phyloP scores from a whole-genome alignment of 164 flowering plant species.

The Magnolia kwangsiensis region DNA sequence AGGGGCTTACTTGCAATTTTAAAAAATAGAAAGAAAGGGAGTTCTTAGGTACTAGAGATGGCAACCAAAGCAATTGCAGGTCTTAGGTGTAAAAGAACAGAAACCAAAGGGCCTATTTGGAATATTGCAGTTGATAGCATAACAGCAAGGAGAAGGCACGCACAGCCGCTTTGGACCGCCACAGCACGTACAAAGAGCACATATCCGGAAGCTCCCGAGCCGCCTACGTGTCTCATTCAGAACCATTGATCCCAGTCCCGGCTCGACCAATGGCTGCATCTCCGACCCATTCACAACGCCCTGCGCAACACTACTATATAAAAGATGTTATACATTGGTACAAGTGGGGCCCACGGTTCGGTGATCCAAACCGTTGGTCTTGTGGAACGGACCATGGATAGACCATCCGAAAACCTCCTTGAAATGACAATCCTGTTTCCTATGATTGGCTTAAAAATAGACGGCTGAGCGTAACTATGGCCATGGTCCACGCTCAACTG shows the following conservation, averaged over 20 bases:
- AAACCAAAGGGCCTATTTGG: constrained; percentile 93
- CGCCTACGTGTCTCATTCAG: constrained; percentile 63
- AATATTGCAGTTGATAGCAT: constrained; percentile 91
- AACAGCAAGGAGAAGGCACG: constrained; percentile 86
- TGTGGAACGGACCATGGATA: neutral
- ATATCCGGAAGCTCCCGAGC: constrained; percentile 68
- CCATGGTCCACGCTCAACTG: too few relatives aligned
- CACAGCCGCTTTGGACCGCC: constrained; percentile 73
- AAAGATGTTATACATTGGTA: neutral
- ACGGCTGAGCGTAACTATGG: too few relatives aligned
- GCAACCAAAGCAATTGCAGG: constrained; percentile 94
- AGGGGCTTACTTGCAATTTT: neutral
- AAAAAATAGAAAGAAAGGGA: neutral
- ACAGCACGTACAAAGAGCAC: constrained; percentile 87
- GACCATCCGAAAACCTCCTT: neutral
- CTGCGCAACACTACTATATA: neutral
- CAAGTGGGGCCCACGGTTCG: neutral
- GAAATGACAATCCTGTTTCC: neutral
- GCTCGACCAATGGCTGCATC: constrained; percentile 63
- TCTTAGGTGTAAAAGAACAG: constrained; percentile 85
- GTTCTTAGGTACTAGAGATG: constrained; percentile 37
- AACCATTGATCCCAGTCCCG: constrained; percentile 32
- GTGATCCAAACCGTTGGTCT: neutral
- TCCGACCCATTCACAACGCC: constrained; percentile 9
- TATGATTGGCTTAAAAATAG: too few relatives aligned